Evolutionary conservation across 495 filamentous ascomycete species (phyloP).

Genomic region (Entonaema liquescens): DNA sequence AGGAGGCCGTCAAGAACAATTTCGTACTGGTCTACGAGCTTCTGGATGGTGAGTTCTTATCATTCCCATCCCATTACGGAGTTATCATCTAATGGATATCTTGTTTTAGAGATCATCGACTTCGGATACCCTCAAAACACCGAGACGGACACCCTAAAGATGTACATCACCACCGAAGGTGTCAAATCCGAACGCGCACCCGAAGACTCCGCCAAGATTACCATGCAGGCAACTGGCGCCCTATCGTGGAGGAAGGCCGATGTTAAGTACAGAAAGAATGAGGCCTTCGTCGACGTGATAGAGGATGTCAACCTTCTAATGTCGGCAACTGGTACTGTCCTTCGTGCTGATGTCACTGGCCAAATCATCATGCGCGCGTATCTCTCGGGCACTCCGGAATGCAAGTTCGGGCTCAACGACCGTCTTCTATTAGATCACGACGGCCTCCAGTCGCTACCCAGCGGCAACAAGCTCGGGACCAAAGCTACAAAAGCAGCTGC

Average conservation of each 20-base stretch:
- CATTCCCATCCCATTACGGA: background rate
- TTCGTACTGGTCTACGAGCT: slow-evolving; percentile 99
- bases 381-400: slow-evolving; percentile 94
- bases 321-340: slow-evolving; percentile 93
- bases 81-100: slow-evolving; percentile 9
- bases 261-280: slow-evolving; percentile 99
- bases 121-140: slow-evolving; percentile 99
- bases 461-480: slow-evolving; percentile 73
- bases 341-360: slow-evolving; percentile 96
- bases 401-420: slow-evolving; percentile 99
- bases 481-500: slow-evolving; percentile 96
- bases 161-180: slow-evolving; percentile 99
- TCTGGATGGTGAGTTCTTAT: slow-evolving; percentile 76
- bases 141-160: slow-evolving; percentile 98
- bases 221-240: slow-evolving; percentile 98
- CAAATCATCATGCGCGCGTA: slow-evolving; percentile 99
- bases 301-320: slow-evolving; percentile 99
- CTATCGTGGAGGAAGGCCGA: slow-evolving; percentile 96
- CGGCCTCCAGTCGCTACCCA: slow-evolving; percentile 67
- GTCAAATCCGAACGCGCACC: slow-evolving; percentile 94
- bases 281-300: slow-evolving; percentile 99
- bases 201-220: slow-evolving; percentile 95
- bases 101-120: slow-evolving; percentile 85
- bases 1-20: slow-evolving; percentile 99
- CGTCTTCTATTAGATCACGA: slow-evolving; percentile 89